Conservation (phyloP, 2,329 filamentous ascomycete genomes). For the Aspergillus ustus region DNA sequence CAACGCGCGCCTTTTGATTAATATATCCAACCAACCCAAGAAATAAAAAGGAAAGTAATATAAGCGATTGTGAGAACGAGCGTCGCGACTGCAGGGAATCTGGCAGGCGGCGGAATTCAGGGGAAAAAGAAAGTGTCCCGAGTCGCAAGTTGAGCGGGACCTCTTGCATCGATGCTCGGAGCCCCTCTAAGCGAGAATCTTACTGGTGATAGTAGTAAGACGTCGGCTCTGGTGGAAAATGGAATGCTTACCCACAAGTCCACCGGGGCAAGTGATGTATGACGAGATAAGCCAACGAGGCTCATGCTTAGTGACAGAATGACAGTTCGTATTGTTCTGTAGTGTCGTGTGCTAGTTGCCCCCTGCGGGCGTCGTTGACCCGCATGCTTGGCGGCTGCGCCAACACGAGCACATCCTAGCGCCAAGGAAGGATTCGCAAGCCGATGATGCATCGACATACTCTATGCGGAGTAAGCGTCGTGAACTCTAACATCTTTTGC, state of each 20-base stretch:
- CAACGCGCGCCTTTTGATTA: not conserved
- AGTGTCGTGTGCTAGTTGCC: not conserved
- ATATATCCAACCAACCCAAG: not conserved
- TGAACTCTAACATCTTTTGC: not conserved
- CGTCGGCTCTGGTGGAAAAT: not conserved
- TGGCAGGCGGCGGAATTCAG: not conserved
- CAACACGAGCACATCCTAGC: constrained; percentile 26
- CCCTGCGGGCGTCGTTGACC: constrained; percentile 11
- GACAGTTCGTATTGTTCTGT: not conserved
- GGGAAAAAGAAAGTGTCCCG: constrained; percentile 19
- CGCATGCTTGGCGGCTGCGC: constrained; percentile 25
- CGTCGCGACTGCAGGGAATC: not conserved
- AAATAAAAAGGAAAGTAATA: not conserved
- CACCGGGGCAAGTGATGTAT: constrained; percentile 43
- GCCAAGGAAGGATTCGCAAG: constrained; percentile 28
- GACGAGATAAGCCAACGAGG: not conserved
- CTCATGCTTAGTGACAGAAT: not conserved
- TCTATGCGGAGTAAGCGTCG: not conserved
- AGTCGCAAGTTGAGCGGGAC: constrained; percentile 32
- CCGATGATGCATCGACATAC: constrained; percentile 3
- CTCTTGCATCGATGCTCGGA: constrained; percentile 32
- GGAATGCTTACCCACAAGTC: constrained; percentile 60
- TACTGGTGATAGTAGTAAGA: constrained; percentile 29
- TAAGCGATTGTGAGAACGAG: not conserved
- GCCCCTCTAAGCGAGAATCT: constrained; percentile 71